Conservation (phyloP, 768 basidiomycete species). For the Naganishia antarctica region DNA sequence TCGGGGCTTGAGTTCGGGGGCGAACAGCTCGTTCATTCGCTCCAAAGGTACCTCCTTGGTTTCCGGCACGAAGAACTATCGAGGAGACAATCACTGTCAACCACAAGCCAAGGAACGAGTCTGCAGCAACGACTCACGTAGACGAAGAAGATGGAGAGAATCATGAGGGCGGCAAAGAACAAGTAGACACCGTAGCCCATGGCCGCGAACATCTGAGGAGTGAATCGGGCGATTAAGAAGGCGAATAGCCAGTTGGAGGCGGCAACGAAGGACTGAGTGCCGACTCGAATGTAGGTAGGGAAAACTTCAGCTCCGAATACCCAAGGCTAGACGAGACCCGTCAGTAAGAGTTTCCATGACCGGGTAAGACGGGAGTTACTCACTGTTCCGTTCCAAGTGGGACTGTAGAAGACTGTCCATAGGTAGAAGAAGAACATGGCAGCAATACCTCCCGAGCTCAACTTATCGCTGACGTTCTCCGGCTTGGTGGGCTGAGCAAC, state of each 20-base stretch:
- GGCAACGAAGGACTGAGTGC: slow-evolving; percentile 26
- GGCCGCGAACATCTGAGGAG: slow-evolving; percentile 26
- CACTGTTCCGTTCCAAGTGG: slow-evolving; percentile 31
- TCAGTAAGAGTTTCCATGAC: not conserved
- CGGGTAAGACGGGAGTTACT: not conserved
- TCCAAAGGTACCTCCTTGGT: slow-evolving; percentile 20
- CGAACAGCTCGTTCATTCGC: slow-evolving; percentile 26
- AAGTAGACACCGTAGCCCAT: slow-evolving; percentile 30
- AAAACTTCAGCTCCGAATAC: slow-evolving; percentile 32
- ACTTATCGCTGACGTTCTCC: slow-evolving; percentile 3
- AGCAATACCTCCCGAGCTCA: slow-evolving; percentile 26
- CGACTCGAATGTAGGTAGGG: slow-evolving; percentile 29
- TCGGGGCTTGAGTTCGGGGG: slow-evolving; percentile 2
- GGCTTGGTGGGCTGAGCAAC: slow-evolving; percentile 23
- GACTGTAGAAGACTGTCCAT: slow-evolving; percentile 30
- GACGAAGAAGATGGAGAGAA: slow-evolving; percentile 24
- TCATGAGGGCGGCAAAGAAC: slow-evolving; percentile 29
- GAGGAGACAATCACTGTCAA: not conserved
- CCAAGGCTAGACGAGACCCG: slow-evolving; percentile 17
- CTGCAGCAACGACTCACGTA: slow-evolving; percentile 19
- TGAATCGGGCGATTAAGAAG: slow-evolving; percentile 26
- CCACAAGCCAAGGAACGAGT: not conserved
- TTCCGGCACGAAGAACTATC: slow-evolving; percentile 26
- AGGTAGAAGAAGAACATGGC: slow-evolving; percentile 33
- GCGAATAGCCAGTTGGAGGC: slow-evolving; percentile 30